These are phyloP conservation scores for Pichia californica DNA, from an alignment of 805 yeast species.

Conservation along the genomic window DNA sequence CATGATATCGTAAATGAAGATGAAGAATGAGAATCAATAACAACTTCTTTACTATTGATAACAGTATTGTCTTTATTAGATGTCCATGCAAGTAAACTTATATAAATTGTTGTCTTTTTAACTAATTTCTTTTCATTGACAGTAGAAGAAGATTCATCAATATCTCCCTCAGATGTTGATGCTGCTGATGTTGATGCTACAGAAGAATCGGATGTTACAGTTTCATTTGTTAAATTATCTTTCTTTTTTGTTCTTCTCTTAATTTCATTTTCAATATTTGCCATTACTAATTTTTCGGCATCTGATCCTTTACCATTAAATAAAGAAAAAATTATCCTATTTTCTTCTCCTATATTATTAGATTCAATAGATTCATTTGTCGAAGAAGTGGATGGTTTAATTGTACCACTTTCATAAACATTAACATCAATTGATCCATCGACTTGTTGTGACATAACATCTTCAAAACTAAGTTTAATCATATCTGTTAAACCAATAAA, in stretches of 20 bases:
- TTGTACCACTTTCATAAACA: constrained; percentile 46
- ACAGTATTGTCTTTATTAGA: constrained; percentile 17
- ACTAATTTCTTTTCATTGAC: too few relatives aligned
- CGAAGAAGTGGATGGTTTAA: constrained; percentile 15
- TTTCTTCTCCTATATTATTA: constrained; percentile 15
- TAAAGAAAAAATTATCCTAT: constrained; percentile 48
- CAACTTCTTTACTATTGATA: constrained; percentile 24
- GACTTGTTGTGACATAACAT: constrained; percentile 60
- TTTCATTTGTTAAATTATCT: not conserved
- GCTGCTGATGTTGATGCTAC: too few relatives aligned
- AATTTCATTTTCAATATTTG: constrained; percentile 75
- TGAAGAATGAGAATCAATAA: constrained; percentile 41
- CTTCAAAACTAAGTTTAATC: constrained; percentile 49
- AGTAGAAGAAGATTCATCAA: too few relatives aligned
- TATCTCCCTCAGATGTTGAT: not conserved
- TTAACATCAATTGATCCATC: constrained; percentile 68
- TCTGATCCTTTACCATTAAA: constrained; percentile 73
- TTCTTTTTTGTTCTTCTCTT: constrained; percentile 32
- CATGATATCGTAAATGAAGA: constrained; percentile 70
- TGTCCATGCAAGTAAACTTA: constrained; percentile 29
- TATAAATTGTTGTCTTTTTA: constrained; percentile 22
- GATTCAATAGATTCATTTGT: not conserved
- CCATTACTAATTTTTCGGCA: constrained; percentile 83
- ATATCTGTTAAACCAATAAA: constrained; percentile 32
- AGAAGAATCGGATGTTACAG: constrained; percentile 2